Conservation (phyloP, 768 basidiomycete genomes). For the Tulasnella sp. region DNA sequence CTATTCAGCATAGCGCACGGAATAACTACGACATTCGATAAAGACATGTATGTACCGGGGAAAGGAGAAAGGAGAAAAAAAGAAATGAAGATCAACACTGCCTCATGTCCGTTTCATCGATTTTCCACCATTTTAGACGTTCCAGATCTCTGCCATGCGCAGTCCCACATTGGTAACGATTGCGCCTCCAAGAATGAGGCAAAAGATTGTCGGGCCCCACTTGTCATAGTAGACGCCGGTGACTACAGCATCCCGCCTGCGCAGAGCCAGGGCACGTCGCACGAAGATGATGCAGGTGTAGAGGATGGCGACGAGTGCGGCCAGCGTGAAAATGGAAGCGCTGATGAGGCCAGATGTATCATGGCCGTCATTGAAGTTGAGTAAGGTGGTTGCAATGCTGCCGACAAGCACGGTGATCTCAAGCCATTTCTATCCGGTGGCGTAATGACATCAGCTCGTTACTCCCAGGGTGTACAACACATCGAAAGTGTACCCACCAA, state of each 20-base stretch:
- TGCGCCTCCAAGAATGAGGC: constrained; percentile 67
- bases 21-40: constrained; percentile 16
- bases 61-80: neutral
- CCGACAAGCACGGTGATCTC: constrained; percentile 86
- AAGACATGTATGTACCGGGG: neutral
- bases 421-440: constrained; percentile 73
- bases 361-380: constrained; percentile 78
- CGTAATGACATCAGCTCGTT: constrained; percentile 1
- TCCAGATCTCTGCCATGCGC: constrained; percentile 30
- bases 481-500: constrained; percentile 58
- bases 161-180: constrained; percentile 69
- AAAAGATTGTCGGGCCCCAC: constrained; percentile 80
- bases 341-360: constrained; percentile 73
- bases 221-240: constrained; percentile 83
- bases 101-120: neutral
- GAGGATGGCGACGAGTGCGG: constrained; percentile 84
- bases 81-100: neutral
- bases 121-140: neutral
- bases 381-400: constrained; percentile 83
- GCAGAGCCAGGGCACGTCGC: constrained; percentile 69
- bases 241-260: constrained; percentile 65
- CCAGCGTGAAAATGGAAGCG: constrained; percentile 84
- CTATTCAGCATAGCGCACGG: neutral
- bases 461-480: constrained; percentile 4
- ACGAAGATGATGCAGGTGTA: constrained; percentile 85